phyloP scores from a whole-genome alignment of 306 rosid species.

The Rosa persica region DNA sequence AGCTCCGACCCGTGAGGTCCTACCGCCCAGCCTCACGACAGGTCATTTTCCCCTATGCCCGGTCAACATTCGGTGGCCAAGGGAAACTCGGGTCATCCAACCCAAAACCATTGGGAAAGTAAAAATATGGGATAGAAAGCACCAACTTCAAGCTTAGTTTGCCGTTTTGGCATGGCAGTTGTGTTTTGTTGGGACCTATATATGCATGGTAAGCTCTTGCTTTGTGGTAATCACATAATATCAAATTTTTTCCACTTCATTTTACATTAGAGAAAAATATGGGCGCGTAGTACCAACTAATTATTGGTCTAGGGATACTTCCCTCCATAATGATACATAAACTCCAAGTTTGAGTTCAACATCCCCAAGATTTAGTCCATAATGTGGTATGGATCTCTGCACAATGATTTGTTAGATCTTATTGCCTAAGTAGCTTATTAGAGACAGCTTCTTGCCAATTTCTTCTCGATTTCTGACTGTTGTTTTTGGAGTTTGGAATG shows the following conservation, averaged over 20 bases:
- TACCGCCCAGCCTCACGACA: too few relatives aligned
- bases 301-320: neutral
- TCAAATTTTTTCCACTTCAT: neutral
- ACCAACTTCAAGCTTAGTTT: too few relatives aligned
- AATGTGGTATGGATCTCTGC: neutral
- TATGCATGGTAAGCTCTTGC: too few relatives aligned
- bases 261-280: neutral
- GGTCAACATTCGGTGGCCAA: too few relatives aligned
- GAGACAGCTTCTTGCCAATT: neutral
- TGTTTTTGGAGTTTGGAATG: neutral
- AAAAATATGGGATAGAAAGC: too few relatives aligned
- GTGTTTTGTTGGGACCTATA: too few relatives aligned
- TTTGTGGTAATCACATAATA: neutral
- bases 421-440: neutral
- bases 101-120: too few relatives aligned
- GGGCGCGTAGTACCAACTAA: neutral
- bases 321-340: neutral
- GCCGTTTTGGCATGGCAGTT: too few relatives aligned
- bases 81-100: too few relatives aligned
- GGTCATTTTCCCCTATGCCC: too few relatives aligned
- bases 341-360: neutral
- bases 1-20: too few relatives aligned
- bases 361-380: neutral
- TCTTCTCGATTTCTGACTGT: neutral
- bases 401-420: neutral